A percentile compares a stretch with the other conserved stretches of the same genome.
Conservation (phyloP, 148 eudicot species). For the Cornus florida region DNA sequence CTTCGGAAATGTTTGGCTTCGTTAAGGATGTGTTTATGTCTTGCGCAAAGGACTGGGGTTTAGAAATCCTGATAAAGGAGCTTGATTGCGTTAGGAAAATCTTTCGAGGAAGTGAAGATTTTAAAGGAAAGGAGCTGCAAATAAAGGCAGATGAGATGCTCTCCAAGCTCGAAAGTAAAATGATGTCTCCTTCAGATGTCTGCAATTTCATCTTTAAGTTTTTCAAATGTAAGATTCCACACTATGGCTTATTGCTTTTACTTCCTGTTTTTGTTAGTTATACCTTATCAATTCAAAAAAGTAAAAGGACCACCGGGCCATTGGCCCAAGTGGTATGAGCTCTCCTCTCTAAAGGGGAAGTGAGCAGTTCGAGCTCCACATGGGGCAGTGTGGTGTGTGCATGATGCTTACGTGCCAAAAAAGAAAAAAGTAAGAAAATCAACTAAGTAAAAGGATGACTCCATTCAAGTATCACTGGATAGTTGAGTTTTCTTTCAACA, state of each 20-base stretch:
- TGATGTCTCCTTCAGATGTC: constrained; percentile 60
- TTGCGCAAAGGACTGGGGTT: constrained; percentile 71
- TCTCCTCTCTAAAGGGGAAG: no score
- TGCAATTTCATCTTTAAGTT: constrained; percentile 62
- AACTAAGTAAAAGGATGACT: not conserved
- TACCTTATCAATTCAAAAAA: not conserved
- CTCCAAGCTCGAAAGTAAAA: constrained; percentile 52
- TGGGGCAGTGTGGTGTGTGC: no score
- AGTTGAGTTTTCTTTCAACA: not conserved
- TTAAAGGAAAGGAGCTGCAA: constrained; percentile 65
- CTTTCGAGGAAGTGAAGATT: constrained; percentile 70
- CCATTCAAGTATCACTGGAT: not conserved
- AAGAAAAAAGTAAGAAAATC: no score
- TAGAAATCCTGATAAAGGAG: constrained; percentile 63
- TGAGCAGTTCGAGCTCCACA: no score
- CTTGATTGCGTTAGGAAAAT: constrained; percentile 74
- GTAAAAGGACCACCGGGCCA: no score
- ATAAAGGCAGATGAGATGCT: constrained; percentile 64
- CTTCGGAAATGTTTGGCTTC: constrained; percentile 90
- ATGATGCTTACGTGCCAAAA: no score
- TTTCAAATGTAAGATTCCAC: constrained; percentile 54
- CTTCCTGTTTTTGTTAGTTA: not conserved
- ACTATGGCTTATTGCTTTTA: constrained; percentile 6
- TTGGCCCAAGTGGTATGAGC: no score
- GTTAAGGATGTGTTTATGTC: constrained; percentile 70